Base-by-base conservation (phyloP, 1,139 yeast genomes). In the Suhomyces wounanorum region DNA sequence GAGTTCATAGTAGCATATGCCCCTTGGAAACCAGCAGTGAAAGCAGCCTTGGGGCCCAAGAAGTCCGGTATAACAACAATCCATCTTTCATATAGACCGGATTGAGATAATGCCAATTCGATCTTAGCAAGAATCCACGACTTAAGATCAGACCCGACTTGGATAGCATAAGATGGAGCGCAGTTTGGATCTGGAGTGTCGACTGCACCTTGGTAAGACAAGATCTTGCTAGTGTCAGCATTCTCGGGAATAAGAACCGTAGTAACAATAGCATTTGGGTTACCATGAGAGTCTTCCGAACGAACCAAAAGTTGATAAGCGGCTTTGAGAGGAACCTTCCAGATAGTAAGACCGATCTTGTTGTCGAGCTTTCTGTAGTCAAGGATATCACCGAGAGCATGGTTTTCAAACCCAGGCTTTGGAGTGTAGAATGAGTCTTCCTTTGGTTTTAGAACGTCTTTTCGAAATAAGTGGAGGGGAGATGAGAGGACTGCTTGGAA, bases 301-400 rank as follows among this genome's bases (percentile, higher is more conserved):
- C 77, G 61, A 1, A 70, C 66, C 49, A 71, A 54, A 25, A 69
- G 53, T 55, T 73, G 77, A 68, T 71, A 71, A 6, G 68, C 53
- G 43, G 59, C 58, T 35, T 64, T 18, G 8, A 37, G 25, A 9
- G 63, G 64, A 57, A 59, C 52, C 52, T 53, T 49, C 42, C 40
- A 43, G 18, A 37, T 26, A 18, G 45, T 1, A 2, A 44, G 9
- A 3, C 51, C 51, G 3, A 31, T 30, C 2, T 30, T 26, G 23
- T 23, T 13, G 8, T 17, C n/a, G 14, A 45, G 52, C 35, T 57
- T 50, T 52, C 76, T 61, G 37, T 50, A 45, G 45, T 59, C 62
- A 46, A 71, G 59, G 6, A 72, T 63, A 3, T 65, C 56, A 8
- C 76, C 76, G 0, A 59, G 54, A 14, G 56, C 50, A 5, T 56